These are phyloP conservation scores for Saccharum spontaneum DNA, from an alignment of 176 grass and related monocot species.

Conservation along the genomic window DNA sequence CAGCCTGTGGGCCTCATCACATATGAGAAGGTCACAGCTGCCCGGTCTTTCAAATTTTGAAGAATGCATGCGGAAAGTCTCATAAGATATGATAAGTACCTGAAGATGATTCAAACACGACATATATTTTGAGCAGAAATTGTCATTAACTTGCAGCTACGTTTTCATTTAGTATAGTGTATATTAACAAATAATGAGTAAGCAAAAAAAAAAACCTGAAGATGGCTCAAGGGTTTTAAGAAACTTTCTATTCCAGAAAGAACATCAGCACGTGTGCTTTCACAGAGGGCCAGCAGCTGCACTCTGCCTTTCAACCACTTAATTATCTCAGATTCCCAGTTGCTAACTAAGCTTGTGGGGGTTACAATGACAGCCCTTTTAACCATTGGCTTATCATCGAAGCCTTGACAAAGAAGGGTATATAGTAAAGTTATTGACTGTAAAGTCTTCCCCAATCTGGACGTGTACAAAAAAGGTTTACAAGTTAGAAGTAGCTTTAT, in stretches of 20 bases:
- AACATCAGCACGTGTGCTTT: conserved; percentile 92
- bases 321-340: conserved; percentile 94
- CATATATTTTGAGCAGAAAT: conserved; percentile 23
- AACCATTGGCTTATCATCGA: conserved; percentile 92
- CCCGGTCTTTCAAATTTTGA: conserved; percentile 86
- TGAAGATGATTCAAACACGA: conserved; percentile 43
- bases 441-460: conserved; percentile 93
- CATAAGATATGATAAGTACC: conserved; percentile 97
- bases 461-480: conserved; percentile 23
- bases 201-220: conserved; percentile 64
- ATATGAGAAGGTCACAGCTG: conserved; percentile 96
- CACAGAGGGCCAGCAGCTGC: conserved; percentile 78
- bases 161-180: conserved; percentile 30
- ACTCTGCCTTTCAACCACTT: conserved; percentile 90
- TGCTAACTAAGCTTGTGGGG: conserved; percentile 94
- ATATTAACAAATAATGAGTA: conserved; percentile 21
- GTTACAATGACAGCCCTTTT: conserved; percentile 85
- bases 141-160: conserved; percentile 21
- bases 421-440: conserved; percentile 93
- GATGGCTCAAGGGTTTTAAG: conserved; percentile 66
- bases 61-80: conserved; percentile 98
- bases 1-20: conserved; percentile 93
- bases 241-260: conserved; percentile 92
- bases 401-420: conserved; percentile 86
- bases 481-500: conserved; percentile 15